Conservation (phyloP, 768 basidiomycete species). For the Lentinula edodes region DNA sequence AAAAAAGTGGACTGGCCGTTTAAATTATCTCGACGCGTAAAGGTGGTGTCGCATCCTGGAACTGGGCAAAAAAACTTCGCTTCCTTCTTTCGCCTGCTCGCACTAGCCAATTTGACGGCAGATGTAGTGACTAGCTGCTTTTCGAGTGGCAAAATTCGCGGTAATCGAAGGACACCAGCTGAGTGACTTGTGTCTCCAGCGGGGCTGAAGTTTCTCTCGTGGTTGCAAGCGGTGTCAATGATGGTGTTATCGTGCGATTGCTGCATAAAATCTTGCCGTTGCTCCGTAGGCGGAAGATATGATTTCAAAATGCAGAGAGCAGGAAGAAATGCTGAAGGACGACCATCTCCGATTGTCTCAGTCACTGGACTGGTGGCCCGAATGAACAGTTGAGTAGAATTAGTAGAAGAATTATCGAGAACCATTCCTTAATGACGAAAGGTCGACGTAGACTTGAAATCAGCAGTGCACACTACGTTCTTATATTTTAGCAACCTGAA, state of each 20-base stretch:
- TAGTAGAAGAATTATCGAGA: constrained; percentile 20
- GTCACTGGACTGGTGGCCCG: constrained; percentile 13
- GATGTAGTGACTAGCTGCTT: constrained; percentile 94
- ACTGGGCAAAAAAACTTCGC: constrained; percentile 93
- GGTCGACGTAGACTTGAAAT: background rate
- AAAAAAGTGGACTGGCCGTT: constrained; percentile 51
- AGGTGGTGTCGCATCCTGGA: constrained; percentile 92
- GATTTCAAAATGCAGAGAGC: background rate
- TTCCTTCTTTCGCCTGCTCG: constrained; percentile 83
- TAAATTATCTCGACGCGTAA: constrained; percentile 88
- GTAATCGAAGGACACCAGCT: constrained; percentile 48
- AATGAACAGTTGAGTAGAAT: constrained; percentile 16
- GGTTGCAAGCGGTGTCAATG: constrained; percentile 24
- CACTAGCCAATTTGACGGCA: constrained; percentile 88
- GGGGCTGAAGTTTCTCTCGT: constrained; percentile 23
- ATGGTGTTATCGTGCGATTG: background rate
- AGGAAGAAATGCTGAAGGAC: constrained; percentile 9
- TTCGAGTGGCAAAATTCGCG: constrained; percentile 85
- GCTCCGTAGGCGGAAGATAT: background rate
- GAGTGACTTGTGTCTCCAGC: constrained; percentile 48
- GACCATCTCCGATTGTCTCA: constrained; percentile 11
- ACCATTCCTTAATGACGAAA: constrained; percentile 4
- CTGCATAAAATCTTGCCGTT: constrained; percentile 3
- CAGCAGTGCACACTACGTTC: too few relatives aligned
- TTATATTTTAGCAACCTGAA: too few relatives aligned